These are phyloP conservation scores for Camellia granthamiana DNA, from an alignment of 148 eudicot species.

Conservation along the genomic window DNA sequence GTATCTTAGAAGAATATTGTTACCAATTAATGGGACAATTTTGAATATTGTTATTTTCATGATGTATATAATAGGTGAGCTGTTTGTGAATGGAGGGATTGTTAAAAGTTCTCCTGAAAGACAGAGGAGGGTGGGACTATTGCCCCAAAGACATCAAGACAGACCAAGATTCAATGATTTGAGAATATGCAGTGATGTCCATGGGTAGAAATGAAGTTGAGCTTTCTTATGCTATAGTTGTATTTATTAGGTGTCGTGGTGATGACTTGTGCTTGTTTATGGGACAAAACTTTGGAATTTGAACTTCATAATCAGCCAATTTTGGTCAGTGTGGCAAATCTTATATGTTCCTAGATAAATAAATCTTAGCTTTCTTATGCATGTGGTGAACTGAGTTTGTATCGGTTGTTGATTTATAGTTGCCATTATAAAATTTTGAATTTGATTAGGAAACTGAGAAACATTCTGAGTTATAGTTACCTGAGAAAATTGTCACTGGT, in stretches of 20 bases:
- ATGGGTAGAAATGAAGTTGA: not conserved
- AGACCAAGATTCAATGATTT: constrained; percentile 87
- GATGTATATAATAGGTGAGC: constrained; percentile 57
- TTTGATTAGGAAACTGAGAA: no score
- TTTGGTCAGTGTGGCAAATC: not conserved
- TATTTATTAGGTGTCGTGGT: constrained; percentile 1
- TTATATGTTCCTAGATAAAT: not conserved
- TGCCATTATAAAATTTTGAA: no score
- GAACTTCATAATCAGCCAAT: not conserved
- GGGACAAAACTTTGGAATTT: not conserved
- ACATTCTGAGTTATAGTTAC: no score
- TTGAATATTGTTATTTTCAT: not conserved
- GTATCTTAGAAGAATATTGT: no score
- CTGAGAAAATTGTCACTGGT: no score
- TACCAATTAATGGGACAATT: not conserved
- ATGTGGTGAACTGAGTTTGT: no score
- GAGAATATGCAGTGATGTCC: constrained; percentile 54
- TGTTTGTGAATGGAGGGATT: constrained; percentile 88
- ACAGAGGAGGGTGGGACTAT: constrained; percentile 93
- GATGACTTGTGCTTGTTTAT: not conserved
- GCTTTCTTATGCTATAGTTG: not conserved
- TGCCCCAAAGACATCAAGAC: constrained; percentile 78
- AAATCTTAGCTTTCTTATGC: not conserved
- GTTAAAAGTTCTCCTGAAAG: constrained; percentile 93
- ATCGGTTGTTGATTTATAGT: no score